A percentile compares a stretch with the other conserved stretches of the same genome.
phyloP scores from a whole-genome alignment of 352 stramenopile species.

The Thalassiosira allenii region DNA sequence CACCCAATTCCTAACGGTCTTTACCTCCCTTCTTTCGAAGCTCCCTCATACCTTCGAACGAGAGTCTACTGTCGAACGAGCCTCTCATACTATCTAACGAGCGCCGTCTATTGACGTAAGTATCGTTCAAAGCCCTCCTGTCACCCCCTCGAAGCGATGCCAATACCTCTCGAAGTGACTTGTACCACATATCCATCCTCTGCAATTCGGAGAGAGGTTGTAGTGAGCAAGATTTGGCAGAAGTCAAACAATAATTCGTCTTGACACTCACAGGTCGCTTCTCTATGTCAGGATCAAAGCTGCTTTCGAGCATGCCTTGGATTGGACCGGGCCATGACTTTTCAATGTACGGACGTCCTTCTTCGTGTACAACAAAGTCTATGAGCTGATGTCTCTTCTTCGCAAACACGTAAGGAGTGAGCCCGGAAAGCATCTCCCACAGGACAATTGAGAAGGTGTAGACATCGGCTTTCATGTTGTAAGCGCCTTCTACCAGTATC shows the following conservation, averaged over 20 bases:
- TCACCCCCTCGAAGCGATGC: background rate
- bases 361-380: constrained; percentile 15
- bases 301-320: constrained; percentile 37
- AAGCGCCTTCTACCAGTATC: constrained; percentile 28
- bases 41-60: too few species aligned
- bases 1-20: too few species aligned
- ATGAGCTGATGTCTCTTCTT: constrained; percentile 13
- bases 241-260: background rate
- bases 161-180: background rate
- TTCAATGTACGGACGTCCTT: constrained; percentile 34
- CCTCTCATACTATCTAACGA: background rate
- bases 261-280: background rate
- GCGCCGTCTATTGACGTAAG: background rate
- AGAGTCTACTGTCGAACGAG: too few species aligned
- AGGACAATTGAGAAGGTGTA: constrained; percentile 62
- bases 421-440: constrained; percentile 61
- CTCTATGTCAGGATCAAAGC: constrained; percentile 31
- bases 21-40: too few species aligned
- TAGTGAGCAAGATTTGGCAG: background rate
- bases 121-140: background rate
- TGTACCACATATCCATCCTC: background rate
- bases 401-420: constrained; percentile 32
- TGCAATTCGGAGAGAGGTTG: background rate
- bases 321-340: constrained; percentile 34
- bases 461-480: constrained; percentile 68